Conservation (phyloP, 768 basidiomycete genomes). For the Russula emetica region DNA sequence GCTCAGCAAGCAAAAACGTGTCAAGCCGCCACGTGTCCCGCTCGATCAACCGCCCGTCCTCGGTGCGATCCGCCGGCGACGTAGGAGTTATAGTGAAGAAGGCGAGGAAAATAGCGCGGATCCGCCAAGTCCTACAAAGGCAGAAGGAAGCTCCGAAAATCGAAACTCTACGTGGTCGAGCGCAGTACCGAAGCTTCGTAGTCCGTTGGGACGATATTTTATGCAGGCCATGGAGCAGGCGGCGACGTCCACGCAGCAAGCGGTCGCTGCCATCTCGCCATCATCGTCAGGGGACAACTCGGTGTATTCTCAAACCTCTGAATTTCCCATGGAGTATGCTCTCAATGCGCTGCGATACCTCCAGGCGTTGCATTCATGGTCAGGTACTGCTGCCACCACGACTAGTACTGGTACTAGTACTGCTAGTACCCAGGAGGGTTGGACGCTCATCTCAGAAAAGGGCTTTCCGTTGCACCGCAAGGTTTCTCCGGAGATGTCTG, state of each 20-base stretch:
- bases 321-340: constrained; percentile 73
- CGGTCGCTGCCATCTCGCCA: constrained; percentile 74
- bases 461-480: constrained; percentile 73
- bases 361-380: constrained; percentile 60
- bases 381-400: constrained; percentile 33
- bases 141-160: constrained; percentile 25
- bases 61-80: constrained; percentile 60
- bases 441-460: constrained; percentile 75
- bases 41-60: constrained; percentile 90
- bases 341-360: constrained; percentile 79
- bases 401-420: constrained; percentile 29
- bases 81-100: constrained; percentile 59
- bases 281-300: constrained; percentile 41
- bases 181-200: constrained; percentile 61
- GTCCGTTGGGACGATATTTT: constrained; percentile 67
- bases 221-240: constrained; percentile 73
- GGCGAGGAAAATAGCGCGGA: constrained; percentile 31
- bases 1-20: constrained; percentile 76
- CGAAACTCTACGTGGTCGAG: constrained; percentile 41
- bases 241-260: constrained; percentile 65
- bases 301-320: constrained; percentile 47
- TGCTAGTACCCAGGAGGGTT: constrained; percentile 42
- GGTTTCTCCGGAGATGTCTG: constrained; percentile 70
- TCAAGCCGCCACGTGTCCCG: constrained; percentile 81
- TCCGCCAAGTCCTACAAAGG: constrained; percentile 17